Base-by-base conservation (phyloP, 2,329 filamentous ascomycete genomes). In the Ophiocordyceps camponoti-leonardi region DNA sequence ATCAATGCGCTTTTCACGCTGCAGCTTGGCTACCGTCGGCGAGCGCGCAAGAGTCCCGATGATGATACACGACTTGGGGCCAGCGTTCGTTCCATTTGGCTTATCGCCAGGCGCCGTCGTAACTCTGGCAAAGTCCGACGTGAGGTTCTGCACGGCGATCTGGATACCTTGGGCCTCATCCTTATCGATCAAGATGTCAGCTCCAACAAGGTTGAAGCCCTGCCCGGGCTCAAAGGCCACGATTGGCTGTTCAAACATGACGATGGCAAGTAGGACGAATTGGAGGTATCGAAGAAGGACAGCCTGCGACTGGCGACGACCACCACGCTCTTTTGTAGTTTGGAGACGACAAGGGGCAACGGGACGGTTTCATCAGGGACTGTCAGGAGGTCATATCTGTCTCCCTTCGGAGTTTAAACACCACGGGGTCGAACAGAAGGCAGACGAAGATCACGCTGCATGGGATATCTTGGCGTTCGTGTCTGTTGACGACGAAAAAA, bases 71-170 rank as follows among this genome's bases (percentile, higher is more conserved):
- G 48, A 51, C 14, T 43, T 50, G 20, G 46, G 44, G 0, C 35
- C 43, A 13, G 30, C 16, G 22, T 41, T 16, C 12, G 37, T 13
- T 18, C 13, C 20, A 20, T 14, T 23, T 5, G 39, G 6, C 19
- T 12, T 12, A n/a, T 47, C 43, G 39, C 42, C 26, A 22, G 41
- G 44, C 14, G 46, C 49, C 2, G 47, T 49, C 1, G 55, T 55
- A 28, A 60, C 56, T 8, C 47, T 54, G 5, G 50, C 47, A 33
- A 60, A 56, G 44, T 60, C 57, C 40, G 51, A 49, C 30, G 54
- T 52, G 8, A 64, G 47, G 19, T 59, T 62, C 30, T 52, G 48
- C 12, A 54, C 58, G 6, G 61, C 61, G 28, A 63, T 62, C 23
- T 56, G 54, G 16, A 64, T 50, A 11, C 61, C 61, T 5, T 54